These are phyloP conservation scores for Ogataea ganodermae DNA, from an alignment of 805 yeast genomes.

Conservation along the genomic window DNA sequence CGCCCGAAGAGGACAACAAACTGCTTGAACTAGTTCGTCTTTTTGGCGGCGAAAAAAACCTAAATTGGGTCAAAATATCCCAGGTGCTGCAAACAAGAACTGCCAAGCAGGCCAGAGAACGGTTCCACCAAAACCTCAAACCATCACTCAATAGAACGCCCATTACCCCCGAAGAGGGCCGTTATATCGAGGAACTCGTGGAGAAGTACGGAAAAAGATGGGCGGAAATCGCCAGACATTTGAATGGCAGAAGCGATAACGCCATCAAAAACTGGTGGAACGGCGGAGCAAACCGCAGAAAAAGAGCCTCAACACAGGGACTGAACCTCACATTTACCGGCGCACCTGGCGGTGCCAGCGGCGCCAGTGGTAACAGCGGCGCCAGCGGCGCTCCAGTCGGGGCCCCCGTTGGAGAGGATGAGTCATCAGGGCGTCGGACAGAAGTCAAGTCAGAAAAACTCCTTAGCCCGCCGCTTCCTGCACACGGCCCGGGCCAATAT, in stretches of 20 bases:
- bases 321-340: constrained; percentile 13
- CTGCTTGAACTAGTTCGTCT: constrained; percentile 66
- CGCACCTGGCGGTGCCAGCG: constrained; percentile 24
- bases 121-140: constrained; percentile 89
- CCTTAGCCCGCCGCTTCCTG: background rate
- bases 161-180: constrained; percentile 82
- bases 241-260: constrained; percentile 86
- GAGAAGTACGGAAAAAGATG: constrained; percentile 81
- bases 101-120: constrained; percentile 89
- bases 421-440: background rate
- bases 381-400: no score
- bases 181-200: constrained; percentile 76
- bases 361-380: background rate
- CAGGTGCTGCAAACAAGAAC: constrained; percentile 72
- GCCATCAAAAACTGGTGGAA: constrained; percentile 97
- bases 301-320: constrained; percentile 48
- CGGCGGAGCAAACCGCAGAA: constrained; percentile 84
- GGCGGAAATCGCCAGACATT: constrained; percentile 91
- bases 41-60: constrained; percentile 63
- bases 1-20: constrained; percentile 77
- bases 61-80: constrained; percentile 85
- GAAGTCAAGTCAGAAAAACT: background rate
- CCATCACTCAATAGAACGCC: constrained; percentile 82
- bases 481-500: background rate
- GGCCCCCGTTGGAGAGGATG: background rate